phyloP scores from a whole-genome alignment of 225 moss, liverwort and hornwort species.

The Antitrichia curtipendula region DNA sequence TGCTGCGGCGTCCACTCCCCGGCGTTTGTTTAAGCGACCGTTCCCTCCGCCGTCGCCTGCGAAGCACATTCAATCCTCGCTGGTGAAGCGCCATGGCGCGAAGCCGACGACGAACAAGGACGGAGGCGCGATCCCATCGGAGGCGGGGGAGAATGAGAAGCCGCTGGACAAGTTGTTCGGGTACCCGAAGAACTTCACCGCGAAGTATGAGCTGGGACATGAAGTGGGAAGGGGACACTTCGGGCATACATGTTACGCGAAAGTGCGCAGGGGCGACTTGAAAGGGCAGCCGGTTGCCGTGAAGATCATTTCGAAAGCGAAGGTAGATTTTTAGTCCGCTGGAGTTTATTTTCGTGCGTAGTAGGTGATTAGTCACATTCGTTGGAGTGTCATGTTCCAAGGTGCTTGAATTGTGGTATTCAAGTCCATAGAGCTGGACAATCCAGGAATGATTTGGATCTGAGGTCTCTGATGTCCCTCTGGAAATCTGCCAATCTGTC shows the following conservation, averaged over 20 bases:
- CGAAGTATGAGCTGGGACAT: conserved; percentile 93
- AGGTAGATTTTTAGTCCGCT: conserved; percentile 23
- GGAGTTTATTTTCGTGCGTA: not conserved
- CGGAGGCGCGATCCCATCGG: conserved; percentile 32
- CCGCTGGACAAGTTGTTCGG: conserved; percentile 87
- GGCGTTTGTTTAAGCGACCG: conserved; percentile 60
- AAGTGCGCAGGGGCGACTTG: conserved; percentile 76
- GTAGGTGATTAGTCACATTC: not conserved
- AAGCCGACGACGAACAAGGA: conserved; percentile 42
- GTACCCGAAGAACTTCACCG: conserved; percentile 75
- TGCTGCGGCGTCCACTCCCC: conserved; percentile 69
- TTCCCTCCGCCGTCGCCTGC: conserved; percentile 95
- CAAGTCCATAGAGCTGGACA: not conserved
- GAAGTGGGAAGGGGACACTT: conserved; percentile 96
- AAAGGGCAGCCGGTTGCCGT: conserved; percentile 96
- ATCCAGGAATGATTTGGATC: not conserved
- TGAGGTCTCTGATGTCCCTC: not conserved
- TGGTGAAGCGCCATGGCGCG: conserved; percentile 81
- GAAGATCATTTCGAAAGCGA: conserved; percentile 93
- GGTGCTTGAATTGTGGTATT: not conserved
- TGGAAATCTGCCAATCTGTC: not conserved
- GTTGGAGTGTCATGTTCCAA: not conserved
- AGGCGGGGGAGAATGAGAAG: conserved; percentile 62
- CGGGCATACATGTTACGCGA: conserved; percentile 90
- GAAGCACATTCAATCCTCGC: conserved; percentile 86